Conservation (phyloP, 139 green algal genomes). For the Spirogloea muscicola region DNA sequence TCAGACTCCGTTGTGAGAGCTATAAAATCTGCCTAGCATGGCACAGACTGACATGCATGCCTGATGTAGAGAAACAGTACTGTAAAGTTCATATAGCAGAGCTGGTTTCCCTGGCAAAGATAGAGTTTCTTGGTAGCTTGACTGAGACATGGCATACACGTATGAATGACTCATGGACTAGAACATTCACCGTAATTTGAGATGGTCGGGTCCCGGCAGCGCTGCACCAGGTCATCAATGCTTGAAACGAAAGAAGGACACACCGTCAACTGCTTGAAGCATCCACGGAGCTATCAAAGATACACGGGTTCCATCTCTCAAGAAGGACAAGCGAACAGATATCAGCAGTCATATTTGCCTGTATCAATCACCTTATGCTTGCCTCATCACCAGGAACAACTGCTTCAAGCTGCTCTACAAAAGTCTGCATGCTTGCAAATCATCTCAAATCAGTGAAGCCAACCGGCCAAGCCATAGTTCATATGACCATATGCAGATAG, state of each 20-base stretch:
- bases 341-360: neutral
- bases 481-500: neutral
- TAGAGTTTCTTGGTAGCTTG: neutral
- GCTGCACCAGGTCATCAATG: conserved; percentile 7
- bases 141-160: neutral
- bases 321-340: neutral
- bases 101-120: neutral
- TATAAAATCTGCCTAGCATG: neutral
- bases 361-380: neutral
- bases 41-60: neutral
- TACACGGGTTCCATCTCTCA: too few relatives aligned
- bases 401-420: conserved; percentile 11
- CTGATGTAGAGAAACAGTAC: neutral
- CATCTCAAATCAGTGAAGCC: neutral
- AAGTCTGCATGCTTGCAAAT: conserved; percentile 23
- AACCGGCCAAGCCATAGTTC: neutral
- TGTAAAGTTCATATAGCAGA: neutral
- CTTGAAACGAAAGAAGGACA: neutral
- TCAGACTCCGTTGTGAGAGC: neutral
- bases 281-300: too few relatives aligned
- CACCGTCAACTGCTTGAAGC: too few relatives aligned
- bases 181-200: conserved; percentile 31
- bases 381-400: neutral
- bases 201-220: conserved; percentile 19
- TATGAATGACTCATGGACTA: neutral